phyloP scores from a whole-genome alignment of 176 grass and related monocot genomes.

The Rhynchospora tenuis region DNA sequence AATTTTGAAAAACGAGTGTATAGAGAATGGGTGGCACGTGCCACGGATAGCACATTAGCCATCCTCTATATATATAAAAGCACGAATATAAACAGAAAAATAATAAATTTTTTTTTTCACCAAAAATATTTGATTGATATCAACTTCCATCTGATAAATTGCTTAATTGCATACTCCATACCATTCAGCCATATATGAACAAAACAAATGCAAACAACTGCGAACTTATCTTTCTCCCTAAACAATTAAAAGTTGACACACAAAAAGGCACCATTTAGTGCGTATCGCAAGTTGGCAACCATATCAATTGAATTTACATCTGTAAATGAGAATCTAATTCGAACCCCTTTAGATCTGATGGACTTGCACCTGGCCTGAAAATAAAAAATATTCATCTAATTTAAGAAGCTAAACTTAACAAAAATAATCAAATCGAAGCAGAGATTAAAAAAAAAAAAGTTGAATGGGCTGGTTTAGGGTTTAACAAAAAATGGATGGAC shows the following conservation, averaged over 20 bases:
- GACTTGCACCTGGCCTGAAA: constrained; percentile 65
- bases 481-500: too few species aligned
- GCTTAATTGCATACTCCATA: background rate
- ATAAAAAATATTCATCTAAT: constrained; percentile 8
- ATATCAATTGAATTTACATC: constrained; percentile 28
- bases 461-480: too few species aligned
- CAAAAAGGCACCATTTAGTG: background rate
- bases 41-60: too few species aligned
- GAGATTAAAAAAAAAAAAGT: background rate
- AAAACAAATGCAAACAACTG: background rate
- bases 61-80: too few species aligned
- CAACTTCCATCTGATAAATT: background rate
- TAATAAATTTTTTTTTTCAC: background rate
- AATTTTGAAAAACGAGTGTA: too few species aligned
- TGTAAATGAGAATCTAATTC: constrained; percentile 67
- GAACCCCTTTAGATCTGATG: constrained; percentile 77
- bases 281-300: background rate
- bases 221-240: background rate
- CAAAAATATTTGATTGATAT: background rate
- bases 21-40: too few species aligned
- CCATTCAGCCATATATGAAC: background rate
- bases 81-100: too few species aligned
- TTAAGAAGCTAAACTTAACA: background rate
- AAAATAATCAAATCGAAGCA: background rate
- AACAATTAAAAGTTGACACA: background rate